phyloP scores from a whole-genome alignment of 352 stramenopile genomes.

The Phytophthora sp. region DNA sequence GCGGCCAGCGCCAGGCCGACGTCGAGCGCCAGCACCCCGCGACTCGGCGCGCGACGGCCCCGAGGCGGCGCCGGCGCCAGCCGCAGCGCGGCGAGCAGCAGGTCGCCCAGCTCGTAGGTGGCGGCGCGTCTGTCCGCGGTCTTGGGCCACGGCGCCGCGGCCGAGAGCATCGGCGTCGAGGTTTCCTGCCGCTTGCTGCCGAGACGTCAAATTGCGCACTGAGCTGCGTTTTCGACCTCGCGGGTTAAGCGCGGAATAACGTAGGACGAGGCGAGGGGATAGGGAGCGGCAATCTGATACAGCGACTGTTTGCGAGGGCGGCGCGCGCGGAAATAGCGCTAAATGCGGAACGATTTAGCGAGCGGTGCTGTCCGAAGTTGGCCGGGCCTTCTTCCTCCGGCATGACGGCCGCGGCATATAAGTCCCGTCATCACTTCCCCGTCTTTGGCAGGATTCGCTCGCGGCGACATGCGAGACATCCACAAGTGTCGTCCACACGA shows the following conservation, averaged over 20 bases:
- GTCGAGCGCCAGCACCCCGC: constrained; percentile 38
- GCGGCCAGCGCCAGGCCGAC: constrained; percentile 33
- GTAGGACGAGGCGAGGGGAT: background rate
- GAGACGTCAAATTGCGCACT: constrained; percentile 31
- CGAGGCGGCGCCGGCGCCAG: background rate
- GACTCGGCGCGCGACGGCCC: constrained; percentile 19
- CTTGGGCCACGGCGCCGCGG: constrained; percentile 13
- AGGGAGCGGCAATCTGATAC: background rate
- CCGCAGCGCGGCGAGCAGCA: constrained; percentile 48
- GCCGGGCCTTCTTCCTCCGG: too few relatives aligned
- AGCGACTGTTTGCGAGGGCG: constrained; percentile 1
- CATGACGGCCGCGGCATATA: too few relatives aligned
- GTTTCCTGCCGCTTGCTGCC: background rate
- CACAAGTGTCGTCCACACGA: background rate
- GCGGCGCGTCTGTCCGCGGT: constrained; percentile 13
- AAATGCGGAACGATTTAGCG: background rate
- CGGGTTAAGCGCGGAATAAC: background rate
- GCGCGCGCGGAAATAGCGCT: background rate
- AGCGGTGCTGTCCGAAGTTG: background rate
- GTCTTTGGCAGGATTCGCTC: constrained; percentile 2
- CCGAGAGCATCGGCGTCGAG: constrained; percentile 5
- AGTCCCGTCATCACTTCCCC: constrained; percentile 10
- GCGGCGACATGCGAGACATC: background rate
- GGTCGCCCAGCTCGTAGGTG: constrained; percentile 58
- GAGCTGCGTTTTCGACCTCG: constrained; percentile 2